phyloP scores from a whole-genome alignment of 2,329 filamentous ascomycete species.

The Ophiocordyceps camponoti-floridani region DNA sequence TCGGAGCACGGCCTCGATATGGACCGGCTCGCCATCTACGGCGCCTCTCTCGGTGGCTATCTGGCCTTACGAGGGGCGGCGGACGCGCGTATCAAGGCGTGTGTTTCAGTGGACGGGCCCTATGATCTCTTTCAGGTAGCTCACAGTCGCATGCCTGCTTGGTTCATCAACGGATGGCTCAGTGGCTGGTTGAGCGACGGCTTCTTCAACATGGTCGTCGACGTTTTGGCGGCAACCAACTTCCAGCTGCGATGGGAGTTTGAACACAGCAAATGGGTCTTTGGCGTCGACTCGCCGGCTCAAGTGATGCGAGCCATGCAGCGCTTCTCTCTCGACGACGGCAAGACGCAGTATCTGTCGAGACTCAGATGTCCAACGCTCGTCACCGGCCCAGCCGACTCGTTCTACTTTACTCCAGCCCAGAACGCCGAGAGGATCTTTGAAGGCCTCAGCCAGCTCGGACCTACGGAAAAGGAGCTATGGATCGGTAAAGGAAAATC shows the following conservation, averaged over 20 bases:
- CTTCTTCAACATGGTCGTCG: constrained; percentile 10
- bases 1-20: constrained; percentile 16
- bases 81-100: constrained; percentile 24
- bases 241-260: constrained; percentile 15
- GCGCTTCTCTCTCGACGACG: constrained; percentile 4
- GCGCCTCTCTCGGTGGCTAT: constrained; percentile 25
- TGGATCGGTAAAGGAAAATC: constrained; percentile 5
- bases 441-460: constrained; percentile 2
- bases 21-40: constrained; percentile 15
- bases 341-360: constrained; percentile 4
- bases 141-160: constrained; percentile 7
- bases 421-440: constrained; percentile 4
- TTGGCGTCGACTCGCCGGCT: constrained; percentile 8
- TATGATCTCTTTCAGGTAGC: constrained; percentile 10
- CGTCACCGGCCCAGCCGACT: constrained; percentile 8
- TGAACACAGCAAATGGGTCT: constrained; percentile 7
- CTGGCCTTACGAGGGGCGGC: constrained; percentile 22
- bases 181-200: constrained; percentile 8
- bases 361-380: constrained; percentile 11
- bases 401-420: constrained; percentile 6
- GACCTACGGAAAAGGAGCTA: constrained; percentile 5
- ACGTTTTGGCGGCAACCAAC: constrained; percentile 3
- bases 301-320: constrained; percentile 9
- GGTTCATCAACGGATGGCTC: constrained; percentile 11
- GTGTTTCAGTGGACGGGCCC: constrained; percentile 14